Evolutionary conservation across 164 flowering plant species (phyloP).

Genomic region (Brasenia schreberi): DNA sequence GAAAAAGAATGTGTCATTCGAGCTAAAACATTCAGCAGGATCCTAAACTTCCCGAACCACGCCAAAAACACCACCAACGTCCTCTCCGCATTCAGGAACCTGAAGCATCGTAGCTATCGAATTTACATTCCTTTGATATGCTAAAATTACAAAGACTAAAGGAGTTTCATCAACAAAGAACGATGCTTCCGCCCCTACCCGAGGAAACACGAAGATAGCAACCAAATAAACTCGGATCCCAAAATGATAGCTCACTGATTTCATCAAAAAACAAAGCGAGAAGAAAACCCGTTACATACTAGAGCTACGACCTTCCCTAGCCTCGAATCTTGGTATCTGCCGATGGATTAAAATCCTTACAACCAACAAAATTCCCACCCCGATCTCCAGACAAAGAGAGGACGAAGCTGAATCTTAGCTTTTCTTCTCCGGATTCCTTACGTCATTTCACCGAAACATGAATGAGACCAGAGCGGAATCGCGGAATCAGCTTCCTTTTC

Average conservation of each 20-base stretch:
- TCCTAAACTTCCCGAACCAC: background rate
- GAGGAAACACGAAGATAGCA: background rate
- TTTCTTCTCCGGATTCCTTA: background rate
- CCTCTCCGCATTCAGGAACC: background rate
- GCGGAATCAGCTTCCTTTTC: background rate
- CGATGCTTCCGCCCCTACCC: background rate
- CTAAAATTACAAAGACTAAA: background rate
- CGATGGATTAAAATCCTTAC: background rate
- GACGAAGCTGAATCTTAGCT: background rate
- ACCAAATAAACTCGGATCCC: background rate
- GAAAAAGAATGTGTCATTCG: background rate
- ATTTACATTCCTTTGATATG: background rate
- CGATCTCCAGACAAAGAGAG: background rate
- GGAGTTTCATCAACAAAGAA: background rate
- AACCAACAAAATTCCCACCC: background rate
- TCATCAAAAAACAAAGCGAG: no score
- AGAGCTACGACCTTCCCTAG: background rate
- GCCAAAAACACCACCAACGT: background rate
- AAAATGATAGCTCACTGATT: background rate
- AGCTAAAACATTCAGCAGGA: background rate
- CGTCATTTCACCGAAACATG: background rate
- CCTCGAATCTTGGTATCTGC: background rate
- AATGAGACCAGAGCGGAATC: background rate
- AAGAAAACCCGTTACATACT: background rate
- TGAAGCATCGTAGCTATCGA: background rate